These are phyloP conservation scores for Kwoniella dejecticola DNA, from an alignment of 768 basidiomycete species.

Conservation along the genomic window DNA sequence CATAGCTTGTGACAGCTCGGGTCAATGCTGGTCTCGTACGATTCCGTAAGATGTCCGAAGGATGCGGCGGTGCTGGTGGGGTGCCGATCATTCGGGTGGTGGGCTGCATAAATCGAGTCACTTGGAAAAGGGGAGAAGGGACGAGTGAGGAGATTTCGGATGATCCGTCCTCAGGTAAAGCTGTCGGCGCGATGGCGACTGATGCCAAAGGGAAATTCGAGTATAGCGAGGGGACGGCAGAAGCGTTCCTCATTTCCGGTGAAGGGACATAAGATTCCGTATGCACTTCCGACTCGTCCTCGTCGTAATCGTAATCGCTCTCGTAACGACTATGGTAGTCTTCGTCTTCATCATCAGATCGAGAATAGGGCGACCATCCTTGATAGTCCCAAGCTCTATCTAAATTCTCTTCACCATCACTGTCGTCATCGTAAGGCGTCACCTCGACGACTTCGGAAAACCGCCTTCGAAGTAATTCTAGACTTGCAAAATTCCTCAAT, in stretches of 20 bases:
- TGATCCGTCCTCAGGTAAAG: conserved; percentile 1
- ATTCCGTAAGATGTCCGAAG: conserved; percentile 21
- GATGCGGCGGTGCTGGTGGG: conserved; percentile 38
- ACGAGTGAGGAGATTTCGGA: conserved; percentile 13
- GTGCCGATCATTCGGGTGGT: conserved; percentile 22
- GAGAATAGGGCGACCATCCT: conserved; percentile 35
- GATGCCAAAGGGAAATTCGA: conserved; percentile 44
- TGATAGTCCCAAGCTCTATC: conserved; percentile 18
- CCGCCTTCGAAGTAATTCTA: conserved; percentile 35
- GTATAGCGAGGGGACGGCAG: conserved; percentile 19
- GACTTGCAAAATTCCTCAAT: conserved; percentile 36
- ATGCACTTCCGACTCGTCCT: conserved; percentile 44
- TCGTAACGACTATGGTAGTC: conserved; percentile 9
- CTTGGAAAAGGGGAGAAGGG: conserved; percentile 3
- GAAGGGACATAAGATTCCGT: conserved; percentile 42
- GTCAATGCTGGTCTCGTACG: conserved; percentile 19
- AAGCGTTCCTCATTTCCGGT: conserved; percentile 24
- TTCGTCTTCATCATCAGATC: background rate
- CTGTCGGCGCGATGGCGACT: conserved; percentile 17
- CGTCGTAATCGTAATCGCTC: conserved; percentile 12
- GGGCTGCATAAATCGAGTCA: conserved; percentile 3
- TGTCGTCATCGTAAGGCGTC: conserved; percentile 17
- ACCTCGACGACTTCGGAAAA: conserved; percentile 52
- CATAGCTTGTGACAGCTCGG: conserved; percentile 30
- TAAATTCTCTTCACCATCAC: conserved; percentile 29